Conservation (phyloP, 306 rosid genomes). For the Malus sylvestris region DNA sequence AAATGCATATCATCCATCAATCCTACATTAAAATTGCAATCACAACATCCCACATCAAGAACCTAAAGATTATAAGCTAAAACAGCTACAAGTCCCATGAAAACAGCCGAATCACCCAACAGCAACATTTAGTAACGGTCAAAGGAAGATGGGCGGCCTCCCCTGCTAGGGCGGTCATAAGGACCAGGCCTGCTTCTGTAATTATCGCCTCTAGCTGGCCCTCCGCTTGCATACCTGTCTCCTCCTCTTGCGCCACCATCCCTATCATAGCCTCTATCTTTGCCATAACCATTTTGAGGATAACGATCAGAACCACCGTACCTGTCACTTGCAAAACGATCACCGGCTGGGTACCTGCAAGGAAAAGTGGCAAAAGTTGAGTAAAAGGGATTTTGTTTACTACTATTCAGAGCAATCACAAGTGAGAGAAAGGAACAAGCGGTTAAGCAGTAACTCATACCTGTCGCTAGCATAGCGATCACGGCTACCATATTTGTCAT, state of each 20-base stretch:
- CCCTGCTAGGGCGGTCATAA: slow-evolving; percentile 69
- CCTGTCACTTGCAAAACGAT: slow-evolving; percentile 68
- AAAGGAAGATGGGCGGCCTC: slow-evolving; percentile 56
- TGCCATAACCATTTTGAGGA: slow-evolving; percentile 76
- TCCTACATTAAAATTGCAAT: slow-evolving; percentile 16
- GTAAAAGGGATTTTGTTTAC: background rate
- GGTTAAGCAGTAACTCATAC: slow-evolving; percentile 27
- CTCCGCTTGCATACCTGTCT: slow-evolving; percentile 63
- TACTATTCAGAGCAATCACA: background rate
- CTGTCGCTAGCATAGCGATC: slow-evolving; percentile 78
- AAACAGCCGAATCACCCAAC: background rate
- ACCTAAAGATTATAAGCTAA: slow-evolving; percentile 10
- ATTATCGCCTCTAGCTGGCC: slow-evolving; percentile 52
- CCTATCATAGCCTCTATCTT: slow-evolving; percentile 68
- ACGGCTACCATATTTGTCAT: slow-evolving; percentile 72
- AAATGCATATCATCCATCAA: slow-evolving; percentile 11
- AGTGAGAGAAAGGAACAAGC: background rate
- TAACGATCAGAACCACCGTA: slow-evolving; percentile 62
- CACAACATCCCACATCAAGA: slow-evolving; percentile 15
- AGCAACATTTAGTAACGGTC: slow-evolving; percentile 54
- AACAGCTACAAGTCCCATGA: slow-evolving; percentile 11
- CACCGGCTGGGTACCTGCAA: slow-evolving; percentile 58
- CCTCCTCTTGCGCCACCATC: slow-evolving; percentile 59
- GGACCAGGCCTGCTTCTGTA: slow-evolving; percentile 75
- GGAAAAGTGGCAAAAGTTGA: background rate